Percentiles rank a stretch among this genome's conserved stretches.
Conservation (phyloP, 352 stramenopile species). For the Peronospora destructor region DNA sequence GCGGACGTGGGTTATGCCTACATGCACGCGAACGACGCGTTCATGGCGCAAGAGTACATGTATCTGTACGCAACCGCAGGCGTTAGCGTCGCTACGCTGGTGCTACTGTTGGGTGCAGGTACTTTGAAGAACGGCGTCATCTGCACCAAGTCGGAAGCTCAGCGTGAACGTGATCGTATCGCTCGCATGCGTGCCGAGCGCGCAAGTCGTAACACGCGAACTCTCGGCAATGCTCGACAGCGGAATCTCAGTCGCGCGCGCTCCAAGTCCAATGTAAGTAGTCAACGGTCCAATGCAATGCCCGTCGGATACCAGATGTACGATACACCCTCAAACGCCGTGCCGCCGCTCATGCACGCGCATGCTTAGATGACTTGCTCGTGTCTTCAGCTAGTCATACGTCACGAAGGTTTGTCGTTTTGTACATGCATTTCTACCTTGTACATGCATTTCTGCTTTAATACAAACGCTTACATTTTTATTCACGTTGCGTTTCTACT, state of each 20-base stretch:
- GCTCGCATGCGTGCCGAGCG: slow-evolving; percentile 36
- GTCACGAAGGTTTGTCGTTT: slow-evolving; percentile 21
- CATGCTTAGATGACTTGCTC: slow-evolving; percentile 19
- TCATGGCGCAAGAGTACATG: slow-evolving; percentile 40
- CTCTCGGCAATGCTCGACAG: slow-evolving; percentile 38
- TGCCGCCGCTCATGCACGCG: slow-evolving; percentile 34
- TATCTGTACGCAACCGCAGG: slow-evolving; percentile 49
- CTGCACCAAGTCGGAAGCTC: slow-evolving; percentile 39
- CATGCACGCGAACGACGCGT: slow-evolving; percentile 37
- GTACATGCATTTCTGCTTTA: slow-evolving; percentile 21
- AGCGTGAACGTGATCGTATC: slow-evolving; percentile 37
- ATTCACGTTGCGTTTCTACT: too few relatives aligned
- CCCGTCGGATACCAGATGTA: slow-evolving; percentile 47
- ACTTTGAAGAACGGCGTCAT: slow-evolving; percentile 62
- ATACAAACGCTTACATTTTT: slow-evolving; percentile 10
- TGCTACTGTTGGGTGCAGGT: slow-evolving; percentile 43
- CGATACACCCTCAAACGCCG: slow-evolving; percentile 41
- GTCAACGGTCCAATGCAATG: slow-evolving; percentile 22
- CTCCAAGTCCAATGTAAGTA: slow-evolving; percentile 43
- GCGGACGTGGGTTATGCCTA: slow-evolving; percentile 46
- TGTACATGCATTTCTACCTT: slow-evolving; percentile 20
- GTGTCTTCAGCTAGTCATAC: slow-evolving; percentile 8
- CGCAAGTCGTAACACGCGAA: slow-evolving; percentile 33
- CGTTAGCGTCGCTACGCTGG: slow-evolving; percentile 34
- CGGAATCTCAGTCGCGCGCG: slow-evolving; percentile 53